Evolutionary conservation across 192 early-diverging fungal species (phyloP), one percentile per base, ranked within the genome.

Genomic region (Phycomyces nitens): DNA sequence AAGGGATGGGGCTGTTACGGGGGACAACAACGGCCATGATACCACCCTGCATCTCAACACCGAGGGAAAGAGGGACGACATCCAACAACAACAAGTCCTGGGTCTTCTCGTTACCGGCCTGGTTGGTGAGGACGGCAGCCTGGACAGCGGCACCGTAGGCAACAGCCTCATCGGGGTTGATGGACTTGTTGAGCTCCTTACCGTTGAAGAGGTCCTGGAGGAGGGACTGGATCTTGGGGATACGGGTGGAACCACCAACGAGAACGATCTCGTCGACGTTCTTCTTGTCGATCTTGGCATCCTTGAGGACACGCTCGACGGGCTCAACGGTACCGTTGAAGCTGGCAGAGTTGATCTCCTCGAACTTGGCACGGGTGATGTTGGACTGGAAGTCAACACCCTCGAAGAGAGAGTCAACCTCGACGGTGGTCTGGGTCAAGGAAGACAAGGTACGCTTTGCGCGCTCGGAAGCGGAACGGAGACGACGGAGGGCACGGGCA

Each of bases 141-240:
- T 99, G 95, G 71, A 99, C 95, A 64, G 96, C 94, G 61, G 96
- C 96, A 80, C 96, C 96, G 76, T 96, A 99, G 68, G 96, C 96
- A 65, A 97, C 96, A 61, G 96, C 96, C 79, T 97, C 95, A 81
- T 95, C 93, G 68, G 94, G 95, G 87, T 97, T 95, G 84, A 95
- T 94, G 52, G 87, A 93, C 91, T 94, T 96, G 93, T 95, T 95
- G 71, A 91, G 92, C 81, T 99, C 94, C 88, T 99, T 99, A 75
- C 95, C 95, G 86, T 93, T 90, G 80, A 99, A 99, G 78, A 88
- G 95, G 82, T 97, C 94, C 83, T 96, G 94, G 60, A 93, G 75
- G 53, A 92, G 80, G 52, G 87, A 73, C 76, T 92, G 88, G 68
- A 99, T 92, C 88, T 94, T 95, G 85, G 96, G 94, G 80, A 97